Evolutionary conservation across 2,329 filamentous ascomycete genomes (phyloP), one percentile per base, ranked within the genome.

Genomic region (Ophiognomonia clavigignenti-juglandacearum): DNA sequence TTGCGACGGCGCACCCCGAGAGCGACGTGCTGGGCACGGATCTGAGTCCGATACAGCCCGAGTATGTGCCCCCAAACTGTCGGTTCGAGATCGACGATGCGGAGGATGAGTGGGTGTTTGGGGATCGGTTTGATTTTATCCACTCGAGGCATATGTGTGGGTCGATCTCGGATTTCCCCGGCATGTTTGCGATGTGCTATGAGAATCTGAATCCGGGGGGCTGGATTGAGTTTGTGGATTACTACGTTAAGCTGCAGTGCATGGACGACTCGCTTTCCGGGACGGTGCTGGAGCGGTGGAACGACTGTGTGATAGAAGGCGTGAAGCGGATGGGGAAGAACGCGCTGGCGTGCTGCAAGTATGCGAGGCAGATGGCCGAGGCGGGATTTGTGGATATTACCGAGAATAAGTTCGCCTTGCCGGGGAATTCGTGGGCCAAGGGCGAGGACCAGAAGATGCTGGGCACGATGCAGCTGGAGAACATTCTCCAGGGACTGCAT

Each of bases 381-480:
- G 58, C 59, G 4, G 64, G 64, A 1, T 66, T 64, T 37, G 54
- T 58, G 4, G 55, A 65, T 24, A 56, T 65, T 13, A 46, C 52
- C 3, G 60, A 66, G 47, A 56, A 58, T 39, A 56, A 57, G 38
- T 58, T 57, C 26, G 59, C 61, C 10, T 56, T 66, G 6, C 65
- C 64, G 3, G 59, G 61, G 10, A 66, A 63, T 26, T 55, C 61
- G 4, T 70, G 67, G 66, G 59, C 66, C 2, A 59, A 59, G 35
- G 65, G 65, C 11, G 45, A 52, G 14, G 60, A 64, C 16, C 55
- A 65, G 53, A 69, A 68, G 54, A 55, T 62, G 37, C 53, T 68
- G 18, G 66, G 67, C 37, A 52, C 56, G 44, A 58, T 62, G 57
- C 60, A 64, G 50, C 62, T 65, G 58, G 57, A 56, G 19, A 64